Percentiles rank a stretch among this genome's conserved stretches.
phyloP scores from a whole-genome alignment of 2,329 filamentous ascomycete species.

The Chrysoporthe austroafricana region DNA sequence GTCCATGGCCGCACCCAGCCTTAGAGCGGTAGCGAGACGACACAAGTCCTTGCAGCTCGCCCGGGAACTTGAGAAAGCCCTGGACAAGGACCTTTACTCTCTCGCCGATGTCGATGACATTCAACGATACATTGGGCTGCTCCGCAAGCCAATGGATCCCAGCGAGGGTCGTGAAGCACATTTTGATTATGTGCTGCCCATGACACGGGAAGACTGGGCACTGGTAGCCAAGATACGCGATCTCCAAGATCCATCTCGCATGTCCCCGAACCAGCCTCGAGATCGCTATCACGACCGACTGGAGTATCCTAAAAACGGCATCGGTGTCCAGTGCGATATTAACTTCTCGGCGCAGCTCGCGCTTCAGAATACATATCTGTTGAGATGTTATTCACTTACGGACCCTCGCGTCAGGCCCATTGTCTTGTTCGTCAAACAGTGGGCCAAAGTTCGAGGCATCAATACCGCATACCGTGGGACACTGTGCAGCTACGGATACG shows the following conservation, averaged over 20 bases:
- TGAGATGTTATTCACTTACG: constrained; percentile 81
- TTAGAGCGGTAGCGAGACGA: constrained; percentile 49
- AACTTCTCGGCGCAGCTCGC: constrained; percentile 87
- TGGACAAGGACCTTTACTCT: constrained; percentile 53
- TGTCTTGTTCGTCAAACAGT: constrained; percentile 86
- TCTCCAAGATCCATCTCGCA: constrained; percentile 54
- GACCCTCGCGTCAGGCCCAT: constrained; percentile 78
- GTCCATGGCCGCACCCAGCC: constrained; percentile 32
- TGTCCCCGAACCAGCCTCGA: constrained; percentile 54
- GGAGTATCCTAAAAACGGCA: constrained; percentile 76
- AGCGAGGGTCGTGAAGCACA: constrained; percentile 30
- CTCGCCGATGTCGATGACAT: constrained; percentile 43
- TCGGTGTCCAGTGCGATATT: constrained; percentile 89
- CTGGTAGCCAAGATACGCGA: constrained; percentile 49
- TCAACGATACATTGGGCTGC: constrained; percentile 53
- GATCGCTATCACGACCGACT: constrained; percentile 63
- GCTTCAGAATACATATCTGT: constrained; percentile 79
- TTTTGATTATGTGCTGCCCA: constrained; percentile 43
- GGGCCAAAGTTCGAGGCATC: constrained; percentile 84
- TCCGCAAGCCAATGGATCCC: constrained; percentile 45
- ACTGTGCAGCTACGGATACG: constrained; percentile 87
- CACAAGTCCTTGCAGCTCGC: constrained; percentile 63
- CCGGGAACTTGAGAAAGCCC: constrained; percentile 56
- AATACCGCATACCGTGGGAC: constrained; percentile 87
- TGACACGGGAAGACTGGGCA: constrained; percentile 38